Base-by-base conservation (phyloP, 163 green algal species). In the Scenedesmus sp. region DNA sequence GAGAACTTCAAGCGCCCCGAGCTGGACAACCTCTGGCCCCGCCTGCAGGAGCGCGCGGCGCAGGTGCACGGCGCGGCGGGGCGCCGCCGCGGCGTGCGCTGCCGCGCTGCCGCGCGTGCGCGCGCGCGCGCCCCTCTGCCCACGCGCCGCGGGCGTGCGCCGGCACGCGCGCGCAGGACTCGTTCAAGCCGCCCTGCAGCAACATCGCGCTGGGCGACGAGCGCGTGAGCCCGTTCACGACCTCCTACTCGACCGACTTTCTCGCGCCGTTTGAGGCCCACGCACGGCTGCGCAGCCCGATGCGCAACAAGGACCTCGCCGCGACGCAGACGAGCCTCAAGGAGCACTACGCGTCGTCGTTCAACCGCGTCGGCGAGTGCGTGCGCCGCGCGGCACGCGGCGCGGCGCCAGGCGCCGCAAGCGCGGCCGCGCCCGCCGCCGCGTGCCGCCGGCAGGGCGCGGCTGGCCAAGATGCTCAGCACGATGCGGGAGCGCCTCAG, bases 401-500 rank as follows among this genome's bases (percentile, higher is more conserved):
- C 5, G 50, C 39, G 7, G 24, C 6, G 57, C 29, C 7, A 20
- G 22, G 28, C 9, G 39, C 28, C 29, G 36, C 26, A 28, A 20
- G 24, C 14, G 26, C 18, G 6, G 34, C 4, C 56, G 26, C 26
- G 26, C 24, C 29, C n/a, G 57, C 29, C 15, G 20, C 34, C 4
- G 18, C 34, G 29, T 69, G 60, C n/a, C 29, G 36, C 24, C 4
- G 57, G 44, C 65, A 78, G 76, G 6, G 78, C 72, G 54, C 76
- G 66, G 22, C 67, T 84, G 60, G 60, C 77, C 71, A 91, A 90
- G 81, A 94, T 94, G 87, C 85, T 94, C 28, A 79, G 62, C 77
- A 89, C 86, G 22, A 94, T 94, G 87, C 87, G 90, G 3, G 88
- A 94, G 84, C 86, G 92, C 34, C 75, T 96, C 65, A 80, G 84